phyloP scores from a whole-genome alignment of 2,329 filamentous ascomycete genomes.

The Clonostachys rhizophaga region DNA sequence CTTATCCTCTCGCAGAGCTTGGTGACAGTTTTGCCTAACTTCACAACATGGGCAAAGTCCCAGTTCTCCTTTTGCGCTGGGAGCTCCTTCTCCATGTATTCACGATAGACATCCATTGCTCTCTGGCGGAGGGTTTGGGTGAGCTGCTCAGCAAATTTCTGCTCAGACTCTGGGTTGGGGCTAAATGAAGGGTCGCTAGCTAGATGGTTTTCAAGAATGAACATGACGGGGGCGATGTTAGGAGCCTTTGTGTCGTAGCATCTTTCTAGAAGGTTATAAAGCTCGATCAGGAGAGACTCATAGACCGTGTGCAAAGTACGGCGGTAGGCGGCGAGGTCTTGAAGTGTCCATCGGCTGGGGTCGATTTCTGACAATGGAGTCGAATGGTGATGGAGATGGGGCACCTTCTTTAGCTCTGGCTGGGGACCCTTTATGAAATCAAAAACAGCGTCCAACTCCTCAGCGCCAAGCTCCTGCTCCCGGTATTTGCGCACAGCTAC shows the following conservation, averaged over 20 bases:
- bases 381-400: conserved; percentile 46
- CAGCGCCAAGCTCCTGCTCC: conserved; percentile 74
- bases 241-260: conserved; percentile 89
- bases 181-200: conserved; percentile 73
- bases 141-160: conserved; percentile 68
- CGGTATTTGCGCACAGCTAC: conserved; percentile 80
- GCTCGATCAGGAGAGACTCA: conserved; percentile 77
- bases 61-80: conserved; percentile 77
- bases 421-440: conserved; percentile 72
- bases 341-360: conserved; percentile 60
- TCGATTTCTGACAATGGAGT: conserved; percentile 51
- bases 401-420: conserved; percentile 60
- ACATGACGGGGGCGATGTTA: conserved; percentile 73
- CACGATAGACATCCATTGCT: conserved; percentile 75
- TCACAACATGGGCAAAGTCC: conserved; percentile 87
- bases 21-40: conserved; percentile 80
- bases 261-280: conserved; percentile 82
- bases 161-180: conserved; percentile 62
- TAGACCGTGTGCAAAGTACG: conserved; percentile 71
- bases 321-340: conserved; percentile 68
- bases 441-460: conserved; percentile 81
- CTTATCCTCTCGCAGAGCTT: conserved; percentile 84
- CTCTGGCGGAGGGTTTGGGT: conserved; percentile 68
- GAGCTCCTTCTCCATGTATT: conserved; percentile 73
- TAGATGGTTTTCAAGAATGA: conserved; percentile 77